Evolutionary conservation across 2,329 filamentous ascomycete species (phyloP), one percentile per base, ranked within the genome.

Genomic region (Arthrobotrys entomopaga): DNA sequence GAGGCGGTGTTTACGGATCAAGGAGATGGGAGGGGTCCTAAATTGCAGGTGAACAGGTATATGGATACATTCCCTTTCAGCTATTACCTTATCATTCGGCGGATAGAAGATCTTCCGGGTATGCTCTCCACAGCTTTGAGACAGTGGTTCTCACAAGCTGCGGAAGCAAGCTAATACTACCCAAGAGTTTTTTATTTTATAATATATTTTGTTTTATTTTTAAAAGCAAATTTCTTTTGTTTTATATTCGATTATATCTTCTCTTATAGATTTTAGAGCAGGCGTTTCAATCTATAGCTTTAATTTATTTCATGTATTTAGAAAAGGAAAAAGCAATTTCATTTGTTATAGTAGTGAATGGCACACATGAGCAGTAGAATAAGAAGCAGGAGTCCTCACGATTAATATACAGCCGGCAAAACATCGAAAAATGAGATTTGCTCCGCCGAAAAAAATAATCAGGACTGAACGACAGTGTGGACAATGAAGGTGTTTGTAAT

Each of bases 51-150:
- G 81, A 90, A 92, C 84, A 88, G 91, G 79, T 99, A 99, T 81
- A 86, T 99, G 78, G 96, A 99, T 81, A 90, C 89, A 6, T 99
- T 99, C 82, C 95, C 96, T 0, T 99, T 99, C 83, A 89, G 91
- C 81, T 99, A 97, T 83, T 99, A 98, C 81, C 83, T 99, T 65
- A 92, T 99, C 78, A 95, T 99, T 70, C 89, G 94, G 77, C 89
- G 98, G 83, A 89, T 99, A 54, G 89, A 90, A 79, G 95, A 99
- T 82, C 84, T 99, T 79, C 95, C 96, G 3, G 89, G 88, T 38
- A 93, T 97, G 49, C 82, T 99, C 82, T 91, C 93, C 13, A 91
- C 91, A 26, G 86, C 97, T 77, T 83, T 99, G 83, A 90, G 94
- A 82, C 96, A 96, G 77, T 99, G 96, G 96, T 97, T 99, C 85